Percentiles rank a stretch among this genome's conserved stretches.
These are phyloP conservation scores for Saxophila tyrrhenica DNA, from an alignment of 495 filamentous ascomycete species.

Conservation along the genomic window DNA sequence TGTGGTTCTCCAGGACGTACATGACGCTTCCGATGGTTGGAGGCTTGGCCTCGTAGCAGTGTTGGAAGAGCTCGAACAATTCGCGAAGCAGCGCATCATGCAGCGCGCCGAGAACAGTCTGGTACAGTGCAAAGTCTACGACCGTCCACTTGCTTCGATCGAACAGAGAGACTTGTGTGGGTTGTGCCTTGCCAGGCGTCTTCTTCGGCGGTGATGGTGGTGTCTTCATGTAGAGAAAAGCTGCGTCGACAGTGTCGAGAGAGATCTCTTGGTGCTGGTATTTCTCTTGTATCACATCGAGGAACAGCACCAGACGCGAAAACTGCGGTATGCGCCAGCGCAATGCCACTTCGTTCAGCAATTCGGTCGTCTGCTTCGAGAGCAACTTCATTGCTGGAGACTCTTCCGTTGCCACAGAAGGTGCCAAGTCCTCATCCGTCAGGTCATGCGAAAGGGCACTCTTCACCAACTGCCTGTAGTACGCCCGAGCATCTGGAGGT, in stretches of 20 bases:
- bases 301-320: constrained; percentile 65
- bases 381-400: constrained; percentile 51
- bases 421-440: constrained; percentile 43
- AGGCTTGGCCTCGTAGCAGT: constrained; percentile 79
- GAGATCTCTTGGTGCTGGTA: constrained; percentile 77
- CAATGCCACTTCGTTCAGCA: constrained; percentile 72
- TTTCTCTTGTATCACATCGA: constrained; percentile 76
- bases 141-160: constrained; percentile 68
- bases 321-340: constrained; percentile 86
- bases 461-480: constrained; percentile 66
- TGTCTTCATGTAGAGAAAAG: constrained; percentile 72
- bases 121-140: constrained; percentile 63
- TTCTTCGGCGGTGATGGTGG: constrained; percentile 47
- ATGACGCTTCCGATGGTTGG: constrained; percentile 68
- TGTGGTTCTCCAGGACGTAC: constrained; percentile 72
- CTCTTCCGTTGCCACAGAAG: constrained; percentile 41
- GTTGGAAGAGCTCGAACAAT: constrained; percentile 72
- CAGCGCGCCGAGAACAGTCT: constrained; percentile 58
- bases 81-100: constrained; percentile 80
- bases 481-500: constrained; percentile 68
- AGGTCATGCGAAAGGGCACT: constrained; percentile 63
- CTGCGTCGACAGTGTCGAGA: constrained; percentile 67
- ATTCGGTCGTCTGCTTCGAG: constrained; percentile 68
- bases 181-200: constrained; percentile 39
- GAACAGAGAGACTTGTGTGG: constrained; percentile 36